Conservation (phyloP, 2,329 filamentous ascomycete species). For the Whalleya microplaca region DNA sequence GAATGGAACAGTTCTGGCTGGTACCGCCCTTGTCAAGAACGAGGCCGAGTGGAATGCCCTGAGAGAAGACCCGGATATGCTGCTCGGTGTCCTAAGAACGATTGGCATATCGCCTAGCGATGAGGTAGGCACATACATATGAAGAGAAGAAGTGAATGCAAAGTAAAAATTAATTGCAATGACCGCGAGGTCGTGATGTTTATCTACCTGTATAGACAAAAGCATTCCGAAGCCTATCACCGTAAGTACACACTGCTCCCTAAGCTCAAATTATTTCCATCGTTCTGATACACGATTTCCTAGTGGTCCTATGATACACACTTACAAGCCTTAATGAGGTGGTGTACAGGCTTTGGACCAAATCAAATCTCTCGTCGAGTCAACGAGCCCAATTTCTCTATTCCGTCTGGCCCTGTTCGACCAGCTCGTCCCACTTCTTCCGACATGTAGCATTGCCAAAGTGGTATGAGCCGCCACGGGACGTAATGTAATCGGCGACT, state of each 20-base stretch:
- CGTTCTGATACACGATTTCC: conserved; percentile 23
- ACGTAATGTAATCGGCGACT: conserved; percentile 56
- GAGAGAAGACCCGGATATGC: conserved; percentile 42
- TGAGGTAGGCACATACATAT: not conserved
- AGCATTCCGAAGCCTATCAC: conserved; percentile 2
- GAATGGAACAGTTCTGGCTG: conserved; percentile 67
- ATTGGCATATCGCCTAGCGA: conserved; percentile 43
- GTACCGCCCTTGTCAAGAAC: conserved; percentile 65
- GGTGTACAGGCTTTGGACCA: conserved; percentile 9
- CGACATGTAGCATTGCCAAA: conserved; percentile 64
- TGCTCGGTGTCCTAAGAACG: conserved; percentile 44
- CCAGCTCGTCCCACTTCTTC: conserved; percentile 58
- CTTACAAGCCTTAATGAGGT: not conserved
- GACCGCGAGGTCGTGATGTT: conserved; percentile 18
- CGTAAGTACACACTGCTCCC: conserved; percentile 31
- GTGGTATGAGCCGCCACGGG: conserved; percentile 58
- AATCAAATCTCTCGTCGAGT: conserved; percentile 3
- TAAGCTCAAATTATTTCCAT: conserved; percentile 6
- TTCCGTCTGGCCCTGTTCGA: conserved; percentile 27
- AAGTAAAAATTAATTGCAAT: conserved; percentile 2
- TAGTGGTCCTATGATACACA: conserved; percentile 21
- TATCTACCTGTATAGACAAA: conserved; percentile 8
- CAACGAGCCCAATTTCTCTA: conserved; percentile 2
- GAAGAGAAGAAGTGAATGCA: not conserved
- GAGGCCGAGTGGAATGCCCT: conserved; percentile 61